A percentile compares a stretch with the other conserved stretches of the same genome.
These are phyloP conservation scores for Plectranthus barbatus DNA, from an alignment of 257 asterid genomes.

Conservation along the genomic window DNA sequence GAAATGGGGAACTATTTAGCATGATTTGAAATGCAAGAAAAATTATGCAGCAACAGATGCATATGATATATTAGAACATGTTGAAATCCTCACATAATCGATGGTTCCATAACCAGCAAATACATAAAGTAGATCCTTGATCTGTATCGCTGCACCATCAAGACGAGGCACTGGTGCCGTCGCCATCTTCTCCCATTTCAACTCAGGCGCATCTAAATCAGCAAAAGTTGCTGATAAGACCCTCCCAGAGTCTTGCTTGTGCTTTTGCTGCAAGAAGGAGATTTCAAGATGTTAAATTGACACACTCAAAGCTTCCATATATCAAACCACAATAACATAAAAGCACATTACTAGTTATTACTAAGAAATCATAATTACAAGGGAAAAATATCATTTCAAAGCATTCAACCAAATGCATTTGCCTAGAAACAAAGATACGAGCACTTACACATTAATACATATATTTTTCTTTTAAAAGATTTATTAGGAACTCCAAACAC, in stretches of 20 bases:
- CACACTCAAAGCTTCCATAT: background rate
- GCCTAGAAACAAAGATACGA: background rate
- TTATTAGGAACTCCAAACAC: background rate
- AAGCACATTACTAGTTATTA: background rate
- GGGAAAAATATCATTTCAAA: background rate
- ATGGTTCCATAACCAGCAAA: slow-evolving; percentile 98
- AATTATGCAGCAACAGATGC: background rate
- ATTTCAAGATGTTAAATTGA: background rate
- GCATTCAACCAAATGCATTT: background rate
- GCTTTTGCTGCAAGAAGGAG: slow-evolving; percentile 12
- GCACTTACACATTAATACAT: background rate
- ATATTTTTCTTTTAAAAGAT: background rate
- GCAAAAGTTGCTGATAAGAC: slow-evolving; percentile 77
- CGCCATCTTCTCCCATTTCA: slow-evolving; percentile 89
- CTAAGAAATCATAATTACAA: background rate
- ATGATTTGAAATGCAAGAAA: background rate
- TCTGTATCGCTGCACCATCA: slow-evolving; percentile 89
- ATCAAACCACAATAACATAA: slow-evolving; percentile 1
- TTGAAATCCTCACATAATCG: slow-evolving; percentile 46
- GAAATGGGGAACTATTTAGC: background rate
- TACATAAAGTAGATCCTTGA: slow-evolving; percentile 71
- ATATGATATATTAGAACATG: background rate
- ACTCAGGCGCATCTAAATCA: slow-evolving; percentile 74
- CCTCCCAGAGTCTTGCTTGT: slow-evolving; percentile 31
- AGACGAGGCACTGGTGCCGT: slow-evolving; percentile 92